A percentile compares a stretch with the other conserved stretches of the same genome.
These are phyloP conservation scores for Ceratocystis colombiana DNA, from an alignment of 2,329 filamentous ascomycete genomes.

Conservation along the genomic window DNA sequence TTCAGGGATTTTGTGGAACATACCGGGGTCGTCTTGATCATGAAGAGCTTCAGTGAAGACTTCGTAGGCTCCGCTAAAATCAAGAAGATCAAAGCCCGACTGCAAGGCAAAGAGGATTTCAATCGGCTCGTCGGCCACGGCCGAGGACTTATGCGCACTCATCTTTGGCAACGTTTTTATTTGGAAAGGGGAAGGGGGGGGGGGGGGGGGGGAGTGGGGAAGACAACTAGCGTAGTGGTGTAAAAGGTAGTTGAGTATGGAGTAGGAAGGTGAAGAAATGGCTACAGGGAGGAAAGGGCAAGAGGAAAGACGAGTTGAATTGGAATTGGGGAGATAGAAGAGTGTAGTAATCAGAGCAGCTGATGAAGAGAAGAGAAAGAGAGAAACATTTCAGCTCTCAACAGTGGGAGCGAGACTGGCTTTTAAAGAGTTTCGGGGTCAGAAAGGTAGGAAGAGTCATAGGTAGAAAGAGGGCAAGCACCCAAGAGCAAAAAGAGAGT, in stretches of 20 bases:
- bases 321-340: not conserved
- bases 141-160: slow-evolving; percentile 48
- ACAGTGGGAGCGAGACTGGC: not conserved
- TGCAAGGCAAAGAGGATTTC: slow-evolving; percentile 53
- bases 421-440: slow-evolving; percentile 1
- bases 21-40: slow-evolving; percentile 45
- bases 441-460: slow-evolving; percentile 8
- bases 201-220: not conserved
- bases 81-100: slow-evolving; percentile 49
- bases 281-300: not conserved
- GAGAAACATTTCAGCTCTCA: not conserved
- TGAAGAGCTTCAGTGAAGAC: slow-evolving; percentile 43
- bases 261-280: not conserved
- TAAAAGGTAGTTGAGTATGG: not conserved
- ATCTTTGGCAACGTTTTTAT: slow-evolving; percentile 38
- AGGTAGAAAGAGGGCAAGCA: not conserved
- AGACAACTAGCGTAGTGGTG: not conserved
- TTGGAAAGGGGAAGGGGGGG: slow-evolving; percentile 17
- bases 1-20: slow-evolving; percentile 28
- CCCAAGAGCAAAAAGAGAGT: not conserved
- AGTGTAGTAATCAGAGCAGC: not conserved
- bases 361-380: slow-evolving; percentile 1
- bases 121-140: slow-evolving; percentile 49
- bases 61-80: slow-evolving; percentile 48
- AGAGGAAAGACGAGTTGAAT: not conserved